Evolutionary conservation across 1,284 basidiomycete genomes (phyloP).

Genomic region (Leccinum subfulvum): DNA sequence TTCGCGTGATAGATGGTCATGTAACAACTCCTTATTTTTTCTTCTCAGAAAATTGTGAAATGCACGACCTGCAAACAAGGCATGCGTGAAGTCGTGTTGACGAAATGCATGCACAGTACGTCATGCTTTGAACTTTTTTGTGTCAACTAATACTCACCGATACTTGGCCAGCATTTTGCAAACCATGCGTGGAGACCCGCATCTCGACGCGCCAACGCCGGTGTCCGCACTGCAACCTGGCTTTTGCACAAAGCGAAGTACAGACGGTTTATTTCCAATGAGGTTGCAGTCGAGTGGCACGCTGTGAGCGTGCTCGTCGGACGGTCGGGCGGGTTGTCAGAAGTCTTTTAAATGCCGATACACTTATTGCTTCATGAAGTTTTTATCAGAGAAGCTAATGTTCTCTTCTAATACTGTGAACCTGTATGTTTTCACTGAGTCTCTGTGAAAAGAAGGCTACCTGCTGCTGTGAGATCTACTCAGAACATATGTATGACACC

Average conservation of each 20-base stretch:
- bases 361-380: background rate
- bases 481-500: background rate
- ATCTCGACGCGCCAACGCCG: constrained; percentile 92
- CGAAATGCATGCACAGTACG: constrained; percentile 94
- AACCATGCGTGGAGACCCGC: constrained; percentile 82
- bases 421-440: background rate
- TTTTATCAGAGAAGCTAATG: constrained; percentile 12
- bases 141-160: constrained; percentile 3
- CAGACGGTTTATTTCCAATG: constrained; percentile 84
- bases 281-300: constrained; percentile 2
- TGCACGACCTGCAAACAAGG: constrained; percentile 89
- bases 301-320: background rate
- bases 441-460: background rate
- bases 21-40: background rate
- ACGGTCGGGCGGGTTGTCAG: background rate
- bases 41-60: constrained; percentile 73
- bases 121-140: background rate
- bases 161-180: constrained; percentile 75
- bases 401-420: constrained; percentile 15
- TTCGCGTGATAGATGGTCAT: background rate
- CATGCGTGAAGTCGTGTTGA: constrained; percentile 85
- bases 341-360: background rate
- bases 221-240: constrained; percentile 87
- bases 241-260: constrained; percentile 87
- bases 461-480: background rate